Evolutionary conservation across 1,284 basidiomycete species (phyloP).

Genomic region (Cerrena zonata): DNA sequence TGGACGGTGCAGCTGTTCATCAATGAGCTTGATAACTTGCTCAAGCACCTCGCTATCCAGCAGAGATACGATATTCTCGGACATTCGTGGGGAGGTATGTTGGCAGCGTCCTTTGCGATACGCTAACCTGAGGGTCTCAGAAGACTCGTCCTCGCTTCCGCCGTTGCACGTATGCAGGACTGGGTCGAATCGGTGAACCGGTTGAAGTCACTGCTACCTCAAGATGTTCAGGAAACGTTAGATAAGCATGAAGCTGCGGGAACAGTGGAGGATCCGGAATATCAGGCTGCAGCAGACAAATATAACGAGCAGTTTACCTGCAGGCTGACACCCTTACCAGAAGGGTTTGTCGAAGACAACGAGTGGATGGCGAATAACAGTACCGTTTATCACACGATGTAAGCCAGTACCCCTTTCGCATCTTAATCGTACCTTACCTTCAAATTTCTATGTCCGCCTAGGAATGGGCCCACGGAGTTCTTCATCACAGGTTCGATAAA

Average conservation of each 20-base stretch:
- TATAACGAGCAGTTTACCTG: conserved; percentile 33
- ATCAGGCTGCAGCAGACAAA: conserved; percentile 35
- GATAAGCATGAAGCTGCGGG: conserved; percentile 42
- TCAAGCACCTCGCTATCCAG: conserved; percentile 33
- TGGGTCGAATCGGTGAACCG: conserved; percentile 30
- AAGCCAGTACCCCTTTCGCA: conserved; percentile 9
- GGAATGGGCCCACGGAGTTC: conserved; percentile 51
- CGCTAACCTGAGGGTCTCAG: conserved; percentile 33
- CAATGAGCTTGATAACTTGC: conserved; percentile 43
- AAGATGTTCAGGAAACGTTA: conserved; percentile 38
- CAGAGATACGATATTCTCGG: conserved; percentile 39
- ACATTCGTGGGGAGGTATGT: conserved; percentile 52
- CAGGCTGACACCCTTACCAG: conserved; percentile 35
- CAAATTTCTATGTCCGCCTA: conserved; percentile 21
- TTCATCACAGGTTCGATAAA: conserved; percentile 42
- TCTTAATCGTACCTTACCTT: conserved; percentile 8
- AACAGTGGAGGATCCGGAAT: conserved; percentile 41
- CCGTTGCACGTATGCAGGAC: conserved; percentile 26
- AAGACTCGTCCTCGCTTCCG: conserved; percentile 33
- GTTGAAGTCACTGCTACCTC: conserved; percentile 30
- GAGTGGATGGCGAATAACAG: conserved; percentile 32
- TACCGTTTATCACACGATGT: conserved; percentile 48
- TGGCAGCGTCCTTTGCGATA: conserved; percentile 31
- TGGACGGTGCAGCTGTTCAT: conserved; percentile 48
- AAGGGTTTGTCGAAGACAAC: conserved; percentile 22